These are phyloP conservation scores for Penicillium roqueforti DNA, from an alignment of 495 filamentous ascomycete species.

Conservation along the genomic window DNA sequence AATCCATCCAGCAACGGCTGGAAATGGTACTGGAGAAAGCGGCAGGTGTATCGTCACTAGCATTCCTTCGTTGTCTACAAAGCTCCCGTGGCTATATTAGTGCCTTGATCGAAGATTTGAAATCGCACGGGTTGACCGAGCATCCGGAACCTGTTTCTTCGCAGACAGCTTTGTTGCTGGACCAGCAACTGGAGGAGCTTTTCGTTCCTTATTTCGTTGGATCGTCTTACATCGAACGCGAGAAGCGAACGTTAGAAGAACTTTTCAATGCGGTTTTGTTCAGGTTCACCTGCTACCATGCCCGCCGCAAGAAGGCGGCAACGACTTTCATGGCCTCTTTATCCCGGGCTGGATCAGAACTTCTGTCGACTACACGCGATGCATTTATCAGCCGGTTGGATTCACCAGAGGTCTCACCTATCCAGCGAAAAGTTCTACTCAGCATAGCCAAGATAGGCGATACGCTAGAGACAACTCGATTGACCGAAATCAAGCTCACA, in stretches of 20 bases:
- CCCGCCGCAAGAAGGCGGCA: conserved; percentile 76
- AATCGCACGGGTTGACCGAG: conserved; percentile 90
- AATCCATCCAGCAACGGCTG: conserved; percentile 91
- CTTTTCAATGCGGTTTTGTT: conserved; percentile 89
- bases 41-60: conserved; percentile 80
- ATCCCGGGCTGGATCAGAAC: conserved; percentile 78
- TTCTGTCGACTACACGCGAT: conserved; percentile 70
- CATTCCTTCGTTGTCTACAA: conserved; percentile 87
- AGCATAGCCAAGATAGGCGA: conserved; percentile 69
- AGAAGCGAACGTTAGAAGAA: conserved; percentile 85
- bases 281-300: conserved; percentile 92
- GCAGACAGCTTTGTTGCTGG: conserved; percentile 77
- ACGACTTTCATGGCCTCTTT: conserved; percentile 86
- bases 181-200: conserved; percentile 94
- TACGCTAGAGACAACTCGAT: conserved; percentile 47
- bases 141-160: conserved; percentile 88
- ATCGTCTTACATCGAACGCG: conserved; percentile 92
- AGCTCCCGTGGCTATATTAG: conserved; percentile 82
- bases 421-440: conserved; percentile 81
- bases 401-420: conserved; percentile 74
- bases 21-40: conserved; percentile 97
- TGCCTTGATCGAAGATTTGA: conserved; percentile 83
- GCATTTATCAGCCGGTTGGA: conserved; percentile 82
- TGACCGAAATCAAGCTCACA: conserved; percentile 74
- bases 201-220: conserved; percentile 95